Conservation (phyloP, 371 early-diverging fungal genomes). For the Choanephora cucurbitarum region DNA sequence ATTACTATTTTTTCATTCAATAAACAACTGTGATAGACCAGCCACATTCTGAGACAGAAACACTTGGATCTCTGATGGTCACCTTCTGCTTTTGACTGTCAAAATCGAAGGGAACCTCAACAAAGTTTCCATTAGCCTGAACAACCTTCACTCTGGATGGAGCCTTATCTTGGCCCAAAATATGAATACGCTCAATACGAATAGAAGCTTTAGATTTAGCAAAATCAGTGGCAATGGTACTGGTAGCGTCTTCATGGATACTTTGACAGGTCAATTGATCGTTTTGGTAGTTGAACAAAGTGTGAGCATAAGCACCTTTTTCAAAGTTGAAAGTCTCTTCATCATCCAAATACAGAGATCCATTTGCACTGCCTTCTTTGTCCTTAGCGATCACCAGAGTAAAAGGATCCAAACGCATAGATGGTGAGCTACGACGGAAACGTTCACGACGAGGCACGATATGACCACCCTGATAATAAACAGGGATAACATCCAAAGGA, state of each 20-base stretch:
- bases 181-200: conserved; percentile 46
- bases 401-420: conserved; percentile 87
- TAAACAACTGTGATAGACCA: conserved; percentile 57
- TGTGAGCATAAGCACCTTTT: conserved; percentile 62
- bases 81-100: conserved; percentile 33
- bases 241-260: conserved; percentile 26
- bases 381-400: conserved; percentile 86
- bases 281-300: conserved; percentile 44
- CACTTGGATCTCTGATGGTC: conserved; percentile 71
- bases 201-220: conserved; percentile 27
- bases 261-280: conserved; percentile 29
- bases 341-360: conserved; percentile 88
- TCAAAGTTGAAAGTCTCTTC: conserved; percentile 80
- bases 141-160: conserved; percentile 20
- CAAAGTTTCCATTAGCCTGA: conserved; percentile 7
- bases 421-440: conserved; percentile 77
- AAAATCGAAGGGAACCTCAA: conserved; percentile 19
- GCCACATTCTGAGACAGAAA: conserved; percentile 55
- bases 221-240: conserved; percentile 24
- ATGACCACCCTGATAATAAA: conserved; percentile 84
- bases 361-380: conserved; percentile 66
- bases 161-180: conserved; percentile 38
- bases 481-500: conserved; percentile 78
- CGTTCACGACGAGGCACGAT: conserved; percentile 89
- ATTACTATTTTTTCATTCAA: conserved; percentile 19